These are phyloP conservation scores for Nakazawaea sp. DNA, from an alignment of 805 yeast genomes.

Conservation along the genomic window DNA sequence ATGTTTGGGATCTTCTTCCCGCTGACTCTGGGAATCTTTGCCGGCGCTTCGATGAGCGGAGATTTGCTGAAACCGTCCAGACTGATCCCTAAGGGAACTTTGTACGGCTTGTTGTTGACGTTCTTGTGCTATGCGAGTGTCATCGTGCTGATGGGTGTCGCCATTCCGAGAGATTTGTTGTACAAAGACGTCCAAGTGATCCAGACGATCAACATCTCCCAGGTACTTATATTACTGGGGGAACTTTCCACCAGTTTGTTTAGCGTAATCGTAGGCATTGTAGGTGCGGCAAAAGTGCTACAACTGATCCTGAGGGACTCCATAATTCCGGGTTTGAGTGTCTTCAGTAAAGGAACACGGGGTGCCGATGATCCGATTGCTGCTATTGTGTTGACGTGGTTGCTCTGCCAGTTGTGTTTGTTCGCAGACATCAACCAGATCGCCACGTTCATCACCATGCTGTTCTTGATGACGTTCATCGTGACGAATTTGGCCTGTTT, in stretches of 20 bases:
- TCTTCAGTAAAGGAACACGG: conserved; percentile 45
- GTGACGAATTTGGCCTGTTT: conserved; percentile 94
- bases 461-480: conserved; percentile 91
- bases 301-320: conserved; percentile 89
- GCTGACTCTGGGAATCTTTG: conserved; percentile 97
- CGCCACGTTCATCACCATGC: conserved; percentile 95
- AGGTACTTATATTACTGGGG: conserved; percentile 71
- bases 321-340: conserved; percentile 71
- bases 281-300: conserved; percentile 88
- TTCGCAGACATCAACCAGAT: conserved; percentile 90
- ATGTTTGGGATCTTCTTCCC: conserved; percentile 96
- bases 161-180: conserved; percentile 75
- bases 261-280: conserved; percentile 90
- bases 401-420: conserved; percentile 75
- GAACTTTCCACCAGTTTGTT: conserved; percentile 88
- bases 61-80: conserved; percentile 80
- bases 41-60: conserved; percentile 99
- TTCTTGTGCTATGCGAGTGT: conserved; percentile 74
- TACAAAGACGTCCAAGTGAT: conserved; percentile 77
- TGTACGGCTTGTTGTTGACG: conserved; percentile 75
- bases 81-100: conserved; percentile 90
- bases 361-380: conserved; percentile 50
- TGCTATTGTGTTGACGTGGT: conserved; percentile 73
- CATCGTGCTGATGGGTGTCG: conserved; percentile 69
- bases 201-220: conserved; percentile 70